Base-by-base conservation (phyloP, 1,284 basidiomycete genomes). In the Phylloboletellus chloephorus region DNA sequence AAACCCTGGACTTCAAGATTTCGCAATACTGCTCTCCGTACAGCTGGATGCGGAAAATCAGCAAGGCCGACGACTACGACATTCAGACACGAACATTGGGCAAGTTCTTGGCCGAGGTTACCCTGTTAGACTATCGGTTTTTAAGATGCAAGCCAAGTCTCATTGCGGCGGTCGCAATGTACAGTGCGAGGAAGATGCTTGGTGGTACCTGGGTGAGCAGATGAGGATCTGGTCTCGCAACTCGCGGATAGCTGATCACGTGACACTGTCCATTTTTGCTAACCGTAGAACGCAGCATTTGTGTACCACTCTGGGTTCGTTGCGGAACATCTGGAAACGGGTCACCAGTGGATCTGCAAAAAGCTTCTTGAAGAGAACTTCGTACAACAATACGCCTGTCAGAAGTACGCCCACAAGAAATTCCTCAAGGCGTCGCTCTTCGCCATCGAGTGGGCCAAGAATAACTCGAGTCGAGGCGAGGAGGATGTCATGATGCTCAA, bases 21-120 rank as follows among this genome's bases (percentile, higher is more conserved):
- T 98, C 94, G 43, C 82, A 92, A 44, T 99, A 99, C 70, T 98
- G 96, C 70, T 96, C 95, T 34, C 96, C 96, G 2, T 98, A 98
- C 71, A 94, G 89, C 61, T 98, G 96, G 96, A 93, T 98, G 72
- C 82, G 96, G 51, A 85, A 87, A 57, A 98, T 99, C 66, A 95
- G 90, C 72, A 97, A 95, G 67, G 96, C 96, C 20, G 96, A 99
- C 68, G 90, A 97, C 67, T 99, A 98, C 64, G 93, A 98, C 63
- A 86, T 98, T 55, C 95, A 97, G 65, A 98, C 95, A 5, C 75
- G 96, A 46, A 99, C 96, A 9, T 71, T 99, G 43, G 87, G 89
- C 73, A 99, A 99, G 67, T 98, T 97, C 74, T 68, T 98, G 61
- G 95, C 94, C 60, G 96, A 99, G 67, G 88, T 96, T 34, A 96